Evolutionary conservation across 306 rosid species (phyloP), one percentile per base, ranked within the genome.

Genomic region (Hylodesmum podocarpum): DNA sequence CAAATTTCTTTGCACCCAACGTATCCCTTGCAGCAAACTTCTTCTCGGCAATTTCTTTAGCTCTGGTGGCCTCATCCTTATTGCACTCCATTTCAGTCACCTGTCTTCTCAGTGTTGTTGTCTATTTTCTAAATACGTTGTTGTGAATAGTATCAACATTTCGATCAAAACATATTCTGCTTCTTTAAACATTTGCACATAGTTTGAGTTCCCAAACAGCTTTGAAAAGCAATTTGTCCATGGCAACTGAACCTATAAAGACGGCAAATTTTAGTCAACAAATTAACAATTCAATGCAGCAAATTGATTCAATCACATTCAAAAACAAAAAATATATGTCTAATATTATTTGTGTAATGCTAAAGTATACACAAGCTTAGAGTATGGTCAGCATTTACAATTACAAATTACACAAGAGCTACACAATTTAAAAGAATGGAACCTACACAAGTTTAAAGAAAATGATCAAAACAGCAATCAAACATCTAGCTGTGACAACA

Each of bases 41-140:
- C 86, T 79, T 88, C 87, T 90, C 97, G 0, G 98, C 96, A 22
- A 92, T 82, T 86, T 80, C 93, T 81, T 88, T 92, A 5, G 98
- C 96, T 80, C 94, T 86, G 69, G 70, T 70, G 25, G 97, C 98
- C 90, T 95, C 97, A 27, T 92, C 98, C 87, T 82, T 88, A 81
- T 95, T 95, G 82, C 98, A 95, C 75, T 95, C 98, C 98, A 95
- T 95, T 80, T 67, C 72, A 37, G 77, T 57, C 28, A 62, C 53
- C 65, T 24, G 73, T 27, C 67, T 77, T 57, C 72, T 68, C 13
- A 28, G 29, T 2, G 24, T 40, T 39, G 53, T 61, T 0, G 33
- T 66, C 54, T 46, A 80, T 54, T 59, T 62, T 25, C 66, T 82
- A 68, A 70, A 79, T 21, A 71, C 16, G 25, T 61, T 40, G 63